These are phyloP conservation scores for Hanseniaspora vineae DNA, from an alignment of 805 yeast species.

Conservation along the genomic window DNA sequence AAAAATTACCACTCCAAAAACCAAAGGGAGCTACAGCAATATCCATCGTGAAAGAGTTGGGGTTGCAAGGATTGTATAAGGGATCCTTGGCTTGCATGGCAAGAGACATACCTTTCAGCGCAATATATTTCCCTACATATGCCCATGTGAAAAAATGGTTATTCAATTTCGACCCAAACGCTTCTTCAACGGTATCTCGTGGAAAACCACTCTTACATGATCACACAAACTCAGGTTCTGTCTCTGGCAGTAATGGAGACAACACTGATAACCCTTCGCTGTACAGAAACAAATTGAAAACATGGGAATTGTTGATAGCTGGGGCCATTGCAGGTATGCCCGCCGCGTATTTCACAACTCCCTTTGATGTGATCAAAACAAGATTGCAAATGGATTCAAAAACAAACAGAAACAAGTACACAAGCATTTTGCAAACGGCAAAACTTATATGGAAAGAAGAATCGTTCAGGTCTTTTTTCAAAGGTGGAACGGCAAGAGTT, in stretches of 20 bases:
- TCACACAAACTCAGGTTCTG: too few species aligned
- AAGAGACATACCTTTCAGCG: constrained; percentile 94
- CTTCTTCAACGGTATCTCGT: too few species aligned
- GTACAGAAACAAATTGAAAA: constrained; percentile 38
- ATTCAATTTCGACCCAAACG: constrained; percentile 65
- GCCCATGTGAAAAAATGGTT: constrained; percentile 78
- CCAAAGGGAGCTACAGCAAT: constrained; percentile 24
- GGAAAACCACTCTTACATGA: too few species aligned
- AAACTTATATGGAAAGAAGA: constrained; percentile 66
- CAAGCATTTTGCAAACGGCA: constrained; percentile 68
- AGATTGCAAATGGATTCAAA: constrained; percentile 79
- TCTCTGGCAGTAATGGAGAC: constrained; percentile 12
- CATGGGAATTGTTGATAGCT: constrained; percentile 72
- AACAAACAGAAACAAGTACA: constrained; percentile 41
- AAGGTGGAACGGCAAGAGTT: constrained; percentile 93
- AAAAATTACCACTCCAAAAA: too few species aligned
- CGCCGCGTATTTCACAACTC: constrained; percentile 92
- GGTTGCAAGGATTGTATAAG: constrained; percentile 74
- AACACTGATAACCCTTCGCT: constrained; percentile 9
- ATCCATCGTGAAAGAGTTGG: constrained; percentile 64
- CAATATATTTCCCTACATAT: constrained; percentile 94
- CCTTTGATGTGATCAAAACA: constrained; percentile 93
- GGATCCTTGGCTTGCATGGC: constrained; percentile 86
- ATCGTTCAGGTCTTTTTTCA: constrained; percentile 76
- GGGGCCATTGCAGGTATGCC: constrained; percentile 98